phyloP scores from a whole-genome alignment of 1,139 yeast species.

The Nematodospora anomalae region DNA sequence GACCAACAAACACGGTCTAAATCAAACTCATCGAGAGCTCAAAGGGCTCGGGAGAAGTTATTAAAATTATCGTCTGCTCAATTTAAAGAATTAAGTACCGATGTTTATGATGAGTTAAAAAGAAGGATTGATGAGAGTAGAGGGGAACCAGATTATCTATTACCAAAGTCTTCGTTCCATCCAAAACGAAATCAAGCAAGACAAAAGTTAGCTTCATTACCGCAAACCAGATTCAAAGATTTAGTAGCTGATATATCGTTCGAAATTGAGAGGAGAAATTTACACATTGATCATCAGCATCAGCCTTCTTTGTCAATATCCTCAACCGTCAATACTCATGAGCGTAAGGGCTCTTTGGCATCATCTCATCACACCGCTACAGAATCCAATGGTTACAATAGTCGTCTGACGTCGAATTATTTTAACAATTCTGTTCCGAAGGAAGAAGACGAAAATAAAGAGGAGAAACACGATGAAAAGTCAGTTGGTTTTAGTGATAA shows the following conservation, averaged over 20 bases:
- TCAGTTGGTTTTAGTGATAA: slow-evolving; percentile 7
- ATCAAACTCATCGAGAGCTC: slow-evolving; percentile 57
- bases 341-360: slow-evolving; percentile 10
- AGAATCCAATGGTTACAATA: slow-evolving; percentile 12
- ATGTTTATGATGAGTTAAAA: slow-evolving; percentile 86
- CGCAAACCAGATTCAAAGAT: slow-evolving; percentile 81
- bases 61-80: slow-evolving; percentile 80
- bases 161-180: slow-evolving; percentile 76
- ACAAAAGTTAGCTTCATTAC: slow-evolving; percentile 83
- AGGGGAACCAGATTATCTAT: slow-evolving; percentile 61
- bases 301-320: slow-evolving; percentile 6
- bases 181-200: slow-evolving; percentile 96
- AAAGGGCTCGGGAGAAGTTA: slow-evolving; percentile 82
- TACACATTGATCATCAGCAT: slow-evolving; percentile 29
- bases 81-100: slow-evolving; percentile 85
- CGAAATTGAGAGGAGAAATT: slow-evolving; percentile 81
- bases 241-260: slow-evolving; percentile 84
- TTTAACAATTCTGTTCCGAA: slow-evolving; percentile 7
- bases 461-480: slow-evolving; percentile 11
- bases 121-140: slow-evolving; percentile 63
- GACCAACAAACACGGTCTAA: slow-evolving; percentile 46
- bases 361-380: slow-evolving; percentile 5
- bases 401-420: slow-evolving; percentile 12
- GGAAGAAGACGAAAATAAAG: slow-evolving; percentile 6
- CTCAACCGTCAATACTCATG: slow-evolving; percentile 9